These are phyloP conservation scores for Straminergon stramineum DNA, from an alignment of 225 moss, liverwort and hornwort species.

Conservation along the genomic window DNA sequence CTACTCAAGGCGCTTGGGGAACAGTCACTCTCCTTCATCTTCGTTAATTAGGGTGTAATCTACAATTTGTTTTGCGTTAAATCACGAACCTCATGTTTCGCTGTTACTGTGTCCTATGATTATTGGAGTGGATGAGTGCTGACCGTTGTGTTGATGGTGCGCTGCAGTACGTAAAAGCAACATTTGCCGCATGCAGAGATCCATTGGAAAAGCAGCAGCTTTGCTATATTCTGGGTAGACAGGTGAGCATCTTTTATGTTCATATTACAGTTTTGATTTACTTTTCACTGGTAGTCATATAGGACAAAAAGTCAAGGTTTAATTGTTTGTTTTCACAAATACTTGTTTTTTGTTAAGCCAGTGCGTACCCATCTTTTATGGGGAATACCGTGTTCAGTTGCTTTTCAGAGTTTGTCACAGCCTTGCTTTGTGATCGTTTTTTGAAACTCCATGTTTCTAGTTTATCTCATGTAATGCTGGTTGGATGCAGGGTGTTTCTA, in stretches of 20 bases:
- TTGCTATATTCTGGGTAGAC: slow-evolving; percentile 86
- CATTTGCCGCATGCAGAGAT: slow-evolving; percentile 76
- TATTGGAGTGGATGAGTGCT: background rate
- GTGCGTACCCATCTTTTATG: background rate
- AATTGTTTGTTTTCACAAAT: background rate
- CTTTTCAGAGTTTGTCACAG: background rate
- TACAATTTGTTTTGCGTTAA: background rate
- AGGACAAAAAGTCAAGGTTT: background rate
- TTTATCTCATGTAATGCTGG: background rate
- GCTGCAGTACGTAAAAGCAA: slow-evolving; percentile 66
- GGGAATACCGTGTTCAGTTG: background rate
- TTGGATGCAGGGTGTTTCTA: slow-evolving; percentile 54
- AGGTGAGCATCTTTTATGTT: slow-evolving; percentile 33
- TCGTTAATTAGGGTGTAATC: background rate
- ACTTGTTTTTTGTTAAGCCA: background rate
- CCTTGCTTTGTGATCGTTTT: background rate
- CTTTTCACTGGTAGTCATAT: background rate
- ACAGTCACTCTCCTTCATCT: background rate
- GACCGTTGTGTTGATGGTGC: slow-evolving; percentile 4
- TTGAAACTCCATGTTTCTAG: background rate
- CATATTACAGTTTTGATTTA: background rate
- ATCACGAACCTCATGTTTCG: background rate
- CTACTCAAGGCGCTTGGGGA: background rate
- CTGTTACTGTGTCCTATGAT: background rate
- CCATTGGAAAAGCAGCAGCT: slow-evolving; percentile 87